Conservation (phyloP, 2,329 filamentous ascomycete species). For the Pseudogymnoascus sp. region DNA sequence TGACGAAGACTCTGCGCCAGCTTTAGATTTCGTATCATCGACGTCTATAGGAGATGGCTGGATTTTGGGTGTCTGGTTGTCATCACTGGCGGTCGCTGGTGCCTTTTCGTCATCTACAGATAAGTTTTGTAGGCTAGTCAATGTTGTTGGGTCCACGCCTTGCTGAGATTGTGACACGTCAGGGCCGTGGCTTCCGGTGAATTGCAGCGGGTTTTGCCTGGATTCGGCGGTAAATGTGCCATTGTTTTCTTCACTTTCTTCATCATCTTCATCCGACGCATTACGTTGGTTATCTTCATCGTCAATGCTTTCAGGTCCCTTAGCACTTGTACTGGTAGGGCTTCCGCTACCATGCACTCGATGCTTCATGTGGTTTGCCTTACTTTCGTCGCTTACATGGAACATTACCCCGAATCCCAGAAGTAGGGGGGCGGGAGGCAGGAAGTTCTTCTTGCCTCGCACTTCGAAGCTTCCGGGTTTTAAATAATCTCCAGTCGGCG, state of each 20-base stretch:
- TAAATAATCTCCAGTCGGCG: slow-evolving; percentile 72
- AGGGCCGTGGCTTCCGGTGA: slow-evolving; percentile 12
- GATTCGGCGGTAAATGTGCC: slow-evolving; percentile 25
- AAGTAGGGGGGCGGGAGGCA: slow-evolving; percentile 80
- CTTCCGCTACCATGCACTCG: slow-evolving; percentile 41
- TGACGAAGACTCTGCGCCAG: slow-evolving; percentile 17
- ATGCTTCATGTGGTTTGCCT: slow-evolving; percentile 72
- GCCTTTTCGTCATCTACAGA: slow-evolving; percentile 17
- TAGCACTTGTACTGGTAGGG: background rate
- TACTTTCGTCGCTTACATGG: slow-evolving; percentile 81
- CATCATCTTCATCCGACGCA: slow-evolving; percentile 25
- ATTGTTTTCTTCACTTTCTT: slow-evolving; percentile 26
- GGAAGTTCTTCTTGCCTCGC: slow-evolving; percentile 80
- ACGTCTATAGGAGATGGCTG: slow-evolving; percentile 1
- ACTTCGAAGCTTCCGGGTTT: slow-evolving; percentile 73
- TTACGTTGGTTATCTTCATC: slow-evolving; percentile 20
- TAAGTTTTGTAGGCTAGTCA: slow-evolving; percentile 16
- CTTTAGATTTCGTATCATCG: slow-evolving; percentile 36
- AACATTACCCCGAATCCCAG: slow-evolving; percentile 86
- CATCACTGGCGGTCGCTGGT: background rate
- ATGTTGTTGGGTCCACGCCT: slow-evolving; percentile 27
- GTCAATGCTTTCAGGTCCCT: background rate
- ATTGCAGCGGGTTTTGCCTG: background rate
- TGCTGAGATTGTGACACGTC: slow-evolving; percentile 22
- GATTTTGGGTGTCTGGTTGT: background rate